Evolutionary conservation across 306 rosid species (phyloP).

Genomic region (Herpetospermum pedunculosum): DNA sequence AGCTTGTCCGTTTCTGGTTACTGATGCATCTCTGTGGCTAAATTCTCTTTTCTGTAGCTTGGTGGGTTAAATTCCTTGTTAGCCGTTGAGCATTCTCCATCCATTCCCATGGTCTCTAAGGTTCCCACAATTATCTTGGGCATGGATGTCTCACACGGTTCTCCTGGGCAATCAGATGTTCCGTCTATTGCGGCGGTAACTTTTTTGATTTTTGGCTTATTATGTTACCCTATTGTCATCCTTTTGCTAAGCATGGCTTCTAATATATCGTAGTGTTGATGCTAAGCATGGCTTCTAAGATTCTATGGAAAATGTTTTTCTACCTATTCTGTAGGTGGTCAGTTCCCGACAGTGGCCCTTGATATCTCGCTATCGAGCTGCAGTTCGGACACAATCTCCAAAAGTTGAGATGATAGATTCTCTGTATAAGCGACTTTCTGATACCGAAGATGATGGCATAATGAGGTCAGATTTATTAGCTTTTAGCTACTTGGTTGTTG

Average conservation of each 20-base stretch:
- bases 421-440: constrained; percentile 52
- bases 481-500: neutral
- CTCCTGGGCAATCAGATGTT: constrained; percentile 79
- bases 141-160: constrained; percentile 96
- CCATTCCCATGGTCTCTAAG: constrained; percentile 69
- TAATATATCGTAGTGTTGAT: neutral
- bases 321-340: constrained; percentile 41
- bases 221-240: neutral
- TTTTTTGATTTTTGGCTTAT: neutral
- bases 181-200: constrained; percentile 92
- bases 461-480: constrained; percentile 36
- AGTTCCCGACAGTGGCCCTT: constrained; percentile 89
- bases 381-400: constrained; percentile 76
- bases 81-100: constrained; percentile 46
- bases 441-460: constrained; percentile 65
- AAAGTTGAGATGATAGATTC: constrained; percentile 89
- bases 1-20: neutral
- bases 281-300: neutral
- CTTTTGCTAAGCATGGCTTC: neutral
- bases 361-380: constrained; percentile 76
- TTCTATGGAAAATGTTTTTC: neutral
- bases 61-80: constrained; percentile 81
- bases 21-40: neutral
- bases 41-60: constrained; percentile 33
- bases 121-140: constrained; percentile 76